Evolutionary conservation across 108 stramenopile species (phyloP), one percentile per base, ranked within the genome.

Genomic region (Aurantiochytrium sp.): DNA sequence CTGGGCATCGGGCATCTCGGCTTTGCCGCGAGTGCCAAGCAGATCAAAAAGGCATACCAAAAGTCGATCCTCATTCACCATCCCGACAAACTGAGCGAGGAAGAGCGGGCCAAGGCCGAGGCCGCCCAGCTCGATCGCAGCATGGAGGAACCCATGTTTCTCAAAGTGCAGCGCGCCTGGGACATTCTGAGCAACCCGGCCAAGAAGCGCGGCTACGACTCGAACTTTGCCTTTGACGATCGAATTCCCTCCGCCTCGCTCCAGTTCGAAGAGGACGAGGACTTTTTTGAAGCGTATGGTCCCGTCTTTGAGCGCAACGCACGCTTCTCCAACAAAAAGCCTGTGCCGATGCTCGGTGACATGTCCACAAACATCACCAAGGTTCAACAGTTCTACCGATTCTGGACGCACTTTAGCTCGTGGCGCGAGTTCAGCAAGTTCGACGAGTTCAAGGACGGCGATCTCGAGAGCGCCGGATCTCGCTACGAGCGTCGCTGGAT

Each of bases 401-500:
- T 97, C 91, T 99, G 99, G 99, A 93, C 94, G 5, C 94, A 95
- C 53, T 99, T 99, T 87, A 96, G 97, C 57, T 95, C 95, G 19
- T 99, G 98, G 98, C 91, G 99, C 58, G 99, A 99, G 88, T 98
- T 98, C 90, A 94, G 96, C 8, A 95, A 95, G 44, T 72, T 94
- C 14, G 95, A 95, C 25, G 97, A 97, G 64, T 93, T 98, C 89
- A 60, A 89, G 69, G 89, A 90, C 44, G 89, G 72, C n/a, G 95
- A 96, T 88, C 71, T 94, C 47, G 98, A 99, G 42, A 94, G 94
- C 71, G 99, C 98, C 23, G 96, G 95, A 58, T 93, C 90, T 72
- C 94, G 99, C 5, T 96, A 97, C 87, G 98, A 99, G 90, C 97
- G 98, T 88, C 91, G 99, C 47, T 98, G 97, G 97, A 97, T 97